Conservation (phyloP, 2,329 filamentous ascomycete genomes). For the Epichloe festucae region DNA sequence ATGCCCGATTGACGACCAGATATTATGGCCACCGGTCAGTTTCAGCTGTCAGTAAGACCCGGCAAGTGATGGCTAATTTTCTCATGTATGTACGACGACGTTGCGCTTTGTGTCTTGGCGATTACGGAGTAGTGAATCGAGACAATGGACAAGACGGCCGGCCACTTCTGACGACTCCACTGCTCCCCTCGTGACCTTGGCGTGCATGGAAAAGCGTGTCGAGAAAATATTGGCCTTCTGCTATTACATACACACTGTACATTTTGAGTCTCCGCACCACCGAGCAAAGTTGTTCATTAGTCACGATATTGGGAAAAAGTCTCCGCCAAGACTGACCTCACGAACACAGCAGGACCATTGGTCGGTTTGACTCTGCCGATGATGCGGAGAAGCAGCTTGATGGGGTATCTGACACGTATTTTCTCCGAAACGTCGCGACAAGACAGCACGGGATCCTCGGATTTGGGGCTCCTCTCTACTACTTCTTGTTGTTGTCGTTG, state of each 20-base stretch:
- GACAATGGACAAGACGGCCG: neutral
- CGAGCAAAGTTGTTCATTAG: neutral
- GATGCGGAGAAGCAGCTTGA: neutral
- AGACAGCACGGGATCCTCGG: too few species aligned
- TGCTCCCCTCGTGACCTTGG: neutral
- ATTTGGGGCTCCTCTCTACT: too few species aligned
- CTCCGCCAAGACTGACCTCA: neutral
- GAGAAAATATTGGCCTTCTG: neutral
- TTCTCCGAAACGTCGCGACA: too few species aligned
- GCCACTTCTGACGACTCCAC: neutral
- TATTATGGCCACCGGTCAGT: neutral
- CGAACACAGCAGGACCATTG: neutral
- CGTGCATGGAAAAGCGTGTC: neutral
- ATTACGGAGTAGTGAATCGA: too few species aligned
- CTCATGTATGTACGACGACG: neutral
- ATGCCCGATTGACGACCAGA: neutral
- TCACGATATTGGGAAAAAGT: neutral
- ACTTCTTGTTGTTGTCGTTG: too few species aligned
- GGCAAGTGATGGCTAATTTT: neutral
- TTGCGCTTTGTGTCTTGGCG: neutral
- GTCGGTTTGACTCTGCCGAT: neutral
- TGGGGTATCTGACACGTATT: neutral
- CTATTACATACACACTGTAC: neutral
- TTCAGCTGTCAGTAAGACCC: neutral
- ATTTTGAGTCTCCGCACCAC: neutral